Conservation (phyloP, 148 eudicot genomes). For the Drosera capensis region DNA sequence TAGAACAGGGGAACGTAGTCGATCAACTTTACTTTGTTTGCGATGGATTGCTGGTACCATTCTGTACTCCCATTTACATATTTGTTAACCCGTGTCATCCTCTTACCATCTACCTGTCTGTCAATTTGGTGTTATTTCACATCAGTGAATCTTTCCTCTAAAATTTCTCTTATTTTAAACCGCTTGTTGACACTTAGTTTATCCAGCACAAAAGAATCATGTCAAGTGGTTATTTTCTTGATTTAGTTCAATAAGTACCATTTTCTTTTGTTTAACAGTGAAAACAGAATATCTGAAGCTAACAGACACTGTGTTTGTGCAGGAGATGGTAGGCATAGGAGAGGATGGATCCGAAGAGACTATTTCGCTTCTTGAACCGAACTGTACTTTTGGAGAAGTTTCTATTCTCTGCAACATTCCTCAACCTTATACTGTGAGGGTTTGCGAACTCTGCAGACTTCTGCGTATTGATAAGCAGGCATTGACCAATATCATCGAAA, state of each 20-base stretch:
- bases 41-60: constrained; percentile 63
- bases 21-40: constrained; percentile 95
- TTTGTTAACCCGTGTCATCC: neutral
- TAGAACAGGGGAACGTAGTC: constrained; percentile 83
- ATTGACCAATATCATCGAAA: too few relatives aligned
- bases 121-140: neutral
- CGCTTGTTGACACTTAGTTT: neutral
- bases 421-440: constrained; percentile 72
- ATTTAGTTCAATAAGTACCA: neutral
- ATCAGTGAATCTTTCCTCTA: neutral
- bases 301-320: constrained; percentile 5
- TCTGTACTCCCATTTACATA: neutral
- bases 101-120: neutral
- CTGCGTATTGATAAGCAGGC: constrained; percentile 85
- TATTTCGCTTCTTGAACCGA: constrained; percentile 32
- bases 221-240: neutral
- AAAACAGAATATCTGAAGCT: neutral
- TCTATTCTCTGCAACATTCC: constrained; percentile 85
- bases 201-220: neutral
- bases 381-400: constrained; percentile 65
- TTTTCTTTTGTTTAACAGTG: neutral
- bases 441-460: constrained; percentile 69
- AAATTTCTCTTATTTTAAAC: too few relatives aligned
- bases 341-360: constrained; percentile 50
- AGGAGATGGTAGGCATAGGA: constrained; percentile 68